Evolutionary conservation across 345 rosid species (phyloP).

Genomic region (Gossypium bickii): DNA sequence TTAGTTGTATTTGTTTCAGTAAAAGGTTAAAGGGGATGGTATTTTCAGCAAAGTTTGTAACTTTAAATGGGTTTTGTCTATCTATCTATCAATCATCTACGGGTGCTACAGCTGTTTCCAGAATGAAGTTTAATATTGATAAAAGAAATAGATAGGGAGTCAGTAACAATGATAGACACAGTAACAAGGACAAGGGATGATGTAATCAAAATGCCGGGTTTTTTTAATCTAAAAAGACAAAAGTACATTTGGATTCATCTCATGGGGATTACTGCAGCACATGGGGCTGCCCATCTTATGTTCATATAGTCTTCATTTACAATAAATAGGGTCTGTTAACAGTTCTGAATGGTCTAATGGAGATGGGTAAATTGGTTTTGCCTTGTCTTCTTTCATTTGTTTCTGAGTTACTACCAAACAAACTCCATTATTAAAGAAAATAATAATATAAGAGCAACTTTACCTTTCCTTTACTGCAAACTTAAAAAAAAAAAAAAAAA

Average conservation of each 20-base stretch:
- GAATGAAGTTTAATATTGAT: not conserved
- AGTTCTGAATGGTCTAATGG: not conserved
- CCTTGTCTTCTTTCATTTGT: slow-evolving; percentile 4
- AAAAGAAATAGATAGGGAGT: not conserved
- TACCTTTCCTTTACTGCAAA: slow-evolving; percentile 1
- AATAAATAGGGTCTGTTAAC: not conserved
- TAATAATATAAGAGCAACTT: not conserved
- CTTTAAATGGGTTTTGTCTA: not conserved
- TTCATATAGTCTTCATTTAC: not conserved
- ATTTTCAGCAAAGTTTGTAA: not conserved
- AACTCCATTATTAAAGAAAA: slow-evolving; percentile 1
- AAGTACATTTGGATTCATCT: not conserved
- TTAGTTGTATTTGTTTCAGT: not conserved
- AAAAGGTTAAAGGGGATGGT: not conserved
- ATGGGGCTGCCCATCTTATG: slow-evolving; percentile 15
- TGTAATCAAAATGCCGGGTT: slow-evolving; percentile 10
- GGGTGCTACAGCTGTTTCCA: not conserved
- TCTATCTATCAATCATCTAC: not conserved
- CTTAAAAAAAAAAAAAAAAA: slow-evolving; percentile 1
- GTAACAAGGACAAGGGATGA: slow-evolving; percentile 16
- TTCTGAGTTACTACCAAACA: slow-evolving; percentile 12
- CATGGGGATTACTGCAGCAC: slow-evolving; percentile 9
- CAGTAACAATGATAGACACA: not conserved
- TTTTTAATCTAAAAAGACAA: slow-evolving; percentile 17
- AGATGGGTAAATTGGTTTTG: not conserved